These are phyloP conservation scores for Malassezia yamatoensis DNA, from an alignment of 1,284 basidiomycete species.

Conservation along the genomic window DNA sequence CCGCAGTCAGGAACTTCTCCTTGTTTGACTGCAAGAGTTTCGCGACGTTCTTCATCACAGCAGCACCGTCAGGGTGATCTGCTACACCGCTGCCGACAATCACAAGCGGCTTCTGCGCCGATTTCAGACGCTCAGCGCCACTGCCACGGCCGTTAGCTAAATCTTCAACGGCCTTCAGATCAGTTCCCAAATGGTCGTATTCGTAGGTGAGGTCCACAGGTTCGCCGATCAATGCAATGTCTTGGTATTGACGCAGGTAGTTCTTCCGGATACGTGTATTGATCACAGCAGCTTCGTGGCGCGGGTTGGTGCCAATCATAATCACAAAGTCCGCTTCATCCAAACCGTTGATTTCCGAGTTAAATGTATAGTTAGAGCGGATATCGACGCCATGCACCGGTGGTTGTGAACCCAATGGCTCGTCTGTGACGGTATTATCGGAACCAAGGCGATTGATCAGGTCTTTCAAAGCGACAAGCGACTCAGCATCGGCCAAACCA, in stretches of 20 bases:
- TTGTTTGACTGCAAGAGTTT: slow-evolving; percentile 62
- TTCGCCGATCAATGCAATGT: slow-evolving; percentile 83
- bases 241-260: slow-evolving; percentile 74
- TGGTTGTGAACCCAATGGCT: slow-evolving; percentile 56
- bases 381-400: slow-evolving; percentile 77
- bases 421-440: slow-evolving; percentile 81
- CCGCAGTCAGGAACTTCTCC: slow-evolving; percentile 64
- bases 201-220: slow-evolving; percentile 84
- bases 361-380: slow-evolving; percentile 94
- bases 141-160: slow-evolving; percentile 63
- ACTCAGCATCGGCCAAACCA: slow-evolving; percentile 83
- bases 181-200: slow-evolving; percentile 77
- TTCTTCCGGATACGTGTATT: slow-evolving; percentile 93
- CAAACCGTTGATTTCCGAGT: slow-evolving; percentile 80
- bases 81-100: slow-evolving; percentile 78
- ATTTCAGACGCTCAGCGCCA: slow-evolving; percentile 79
- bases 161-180: slow-evolving; percentile 66
- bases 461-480: slow-evolving; percentile 87
- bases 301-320: slow-evolving; percentile 89
- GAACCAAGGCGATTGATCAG: slow-evolving; percentile 85
- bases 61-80: slow-evolving; percentile 77
- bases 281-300: slow-evolving; percentile 92
- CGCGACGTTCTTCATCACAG: slow-evolving; percentile 66
- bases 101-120: slow-evolving; percentile 85
- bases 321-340: slow-evolving; percentile 88